Evolutionary conservation across 2,329 filamentous ascomycete genomes (phyloP).

Genomic region (Cercospora brassicicola): DNA sequence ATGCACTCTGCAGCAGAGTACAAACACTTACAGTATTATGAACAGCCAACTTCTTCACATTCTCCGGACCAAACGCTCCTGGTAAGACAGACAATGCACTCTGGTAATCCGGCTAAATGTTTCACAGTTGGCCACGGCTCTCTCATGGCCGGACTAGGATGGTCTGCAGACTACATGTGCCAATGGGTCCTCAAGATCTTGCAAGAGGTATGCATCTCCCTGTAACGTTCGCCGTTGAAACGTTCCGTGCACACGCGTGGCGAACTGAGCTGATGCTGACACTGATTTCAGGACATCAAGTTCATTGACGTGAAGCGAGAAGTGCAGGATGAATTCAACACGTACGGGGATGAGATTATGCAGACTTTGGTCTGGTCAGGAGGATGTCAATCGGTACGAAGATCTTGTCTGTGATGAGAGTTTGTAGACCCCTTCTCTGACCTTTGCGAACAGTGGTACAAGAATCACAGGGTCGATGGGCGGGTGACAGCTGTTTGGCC

Average conservation of each 20-base stretch:
- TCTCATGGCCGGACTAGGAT: slow-evolving; percentile 31
- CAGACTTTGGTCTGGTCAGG: slow-evolving; percentile 37
- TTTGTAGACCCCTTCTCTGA: background rate
- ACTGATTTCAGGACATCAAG: slow-evolving; percentile 26
- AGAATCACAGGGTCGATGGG: slow-evolving; percentile 34
- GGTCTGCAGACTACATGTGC: slow-evolving; percentile 35
- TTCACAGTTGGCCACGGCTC: slow-evolving; percentile 29
- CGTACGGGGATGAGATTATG: slow-evolving; percentile 37
- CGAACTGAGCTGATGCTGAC: background rate
- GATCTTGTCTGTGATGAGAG: background rate
- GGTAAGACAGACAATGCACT: slow-evolving; percentile 7
- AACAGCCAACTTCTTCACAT: slow-evolving; percentile 33
- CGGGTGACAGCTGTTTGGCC: slow-evolving; percentile 39
- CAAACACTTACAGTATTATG: background rate
- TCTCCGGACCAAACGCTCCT: slow-evolving; percentile 29
- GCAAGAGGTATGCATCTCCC: slow-evolving; percentile 20
- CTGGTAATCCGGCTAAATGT: background rate
- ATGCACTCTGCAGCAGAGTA: background rate
- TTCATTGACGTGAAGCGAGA: slow-evolving; percentile 31
- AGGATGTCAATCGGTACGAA: slow-evolving; percentile 31
- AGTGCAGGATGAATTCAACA: slow-evolving; percentile 35
- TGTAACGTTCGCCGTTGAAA: background rate
- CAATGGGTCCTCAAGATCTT: slow-evolving; percentile 36
- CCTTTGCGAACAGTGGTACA: slow-evolving; percentile 29
- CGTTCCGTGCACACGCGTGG: background rate